Base-by-base conservation (phyloP, 1,284 basidiomycete species). In the Puccinia sorghi region DNA sequence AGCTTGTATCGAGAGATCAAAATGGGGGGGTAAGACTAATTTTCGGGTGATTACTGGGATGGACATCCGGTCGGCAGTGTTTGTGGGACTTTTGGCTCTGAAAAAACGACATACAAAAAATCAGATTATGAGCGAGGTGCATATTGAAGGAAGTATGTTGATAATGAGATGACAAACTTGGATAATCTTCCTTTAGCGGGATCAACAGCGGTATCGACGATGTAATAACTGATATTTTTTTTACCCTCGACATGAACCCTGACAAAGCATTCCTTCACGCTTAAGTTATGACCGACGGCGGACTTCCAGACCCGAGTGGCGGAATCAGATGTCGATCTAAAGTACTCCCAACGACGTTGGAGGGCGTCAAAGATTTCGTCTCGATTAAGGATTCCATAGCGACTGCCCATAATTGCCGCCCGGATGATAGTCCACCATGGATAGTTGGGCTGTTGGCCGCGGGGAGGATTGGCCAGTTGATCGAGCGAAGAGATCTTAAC, bases 391-490 rank as follows among this genome's bases (percentile, higher is more conserved):
- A 79, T 79, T 5, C 76, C 76, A 37, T 79, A 79, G n/a, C 50
- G 67, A 41, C 76, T 79, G 17, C 76, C 76, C 69, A 79, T 72
- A 15, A 79, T 79, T 0, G 76, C 76, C 7, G 76, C 76, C 12
- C 76, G 54, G 56, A 79, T 79, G 41, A 79, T 79, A 20, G 76
- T 72, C 76, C 76, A 79, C 76, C 76, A 79, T 43, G 76, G 76
- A 71, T 79, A 79, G 43, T 79, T 79, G 50, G 76, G 76, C 54
- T 79, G 76, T 64, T 79, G 76, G 25, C 76, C 76, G 15, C 43
- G 69, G 11, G 76, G 76, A 20, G 76, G 76, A 71, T 79, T 72
- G 13, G 76, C 67, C 2, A 79, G 59, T 22, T 79, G 67, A n/a
- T 71, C 76, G 22, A 79, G 76, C 22, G 76, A 79, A 32, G 52